Base-by-base conservation (phyloP, 129 eudicot species). In the Glebionis coronaria region DNA sequence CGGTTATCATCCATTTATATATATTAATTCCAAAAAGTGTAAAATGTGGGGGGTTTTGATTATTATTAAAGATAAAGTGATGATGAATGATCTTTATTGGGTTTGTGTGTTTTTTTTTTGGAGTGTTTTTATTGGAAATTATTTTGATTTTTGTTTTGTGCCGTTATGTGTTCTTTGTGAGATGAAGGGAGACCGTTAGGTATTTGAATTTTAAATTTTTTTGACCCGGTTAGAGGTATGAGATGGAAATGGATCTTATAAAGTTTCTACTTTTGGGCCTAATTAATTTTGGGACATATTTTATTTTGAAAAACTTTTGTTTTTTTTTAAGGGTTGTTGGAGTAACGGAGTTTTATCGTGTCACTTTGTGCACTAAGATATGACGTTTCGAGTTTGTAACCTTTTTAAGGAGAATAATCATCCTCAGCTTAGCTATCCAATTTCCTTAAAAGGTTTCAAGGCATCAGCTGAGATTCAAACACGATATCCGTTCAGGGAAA, bases 1-100 rank as follows among this genome's bases (percentile, higher is more conserved):
- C 79, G 76, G 64, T 79, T 64, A 69, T 77, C 83, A 44, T 71
- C 88, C 95, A 91, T 91, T 76, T 76, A 75, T 75, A 58, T 64
- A 21, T 73, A 75, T 72, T 83, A 82, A 82, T 70, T n/a, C n/a
- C 21, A 44, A 74, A 80, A 83, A 52, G 67, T 29, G 53, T 42
- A 11, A 28, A 35, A 35, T 35, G 55, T 51, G 79, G 79, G 61
- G 42, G 63, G 62, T 78, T 44, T 73, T 69, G 67, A n/a, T n/a
- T n/a, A n/a, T n/a, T n/a, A 23, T 44, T 3, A n/a, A 44, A 64
- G 69, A 64, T 28, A 64, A 64, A 64, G 69, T 44, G 20, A n/a
- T n/a, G n/a, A n/a, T n/a, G n/a, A n/a, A 19, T 21, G 45, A 54
- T 45, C 54, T 73, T 65, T 65, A n/a, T 49, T 49, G 68, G 6